Conservation (phyloP, 257 asterid genomes). For the Gynochthodes officinalis region DNA sequence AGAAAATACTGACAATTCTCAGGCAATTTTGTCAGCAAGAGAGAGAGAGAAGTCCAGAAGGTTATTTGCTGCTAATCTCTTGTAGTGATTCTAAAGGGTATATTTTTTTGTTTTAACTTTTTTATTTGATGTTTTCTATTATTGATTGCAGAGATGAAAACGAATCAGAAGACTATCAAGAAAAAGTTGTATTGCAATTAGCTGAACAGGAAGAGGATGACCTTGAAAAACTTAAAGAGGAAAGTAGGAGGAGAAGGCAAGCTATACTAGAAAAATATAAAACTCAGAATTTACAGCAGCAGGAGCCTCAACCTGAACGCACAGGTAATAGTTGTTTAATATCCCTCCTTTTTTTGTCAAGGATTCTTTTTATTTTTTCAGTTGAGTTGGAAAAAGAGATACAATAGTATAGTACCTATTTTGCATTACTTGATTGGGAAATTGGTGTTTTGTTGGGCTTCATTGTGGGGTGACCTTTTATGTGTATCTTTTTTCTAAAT, state of each 20-base stretch:
- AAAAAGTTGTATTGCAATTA: slow-evolving; percentile 60
- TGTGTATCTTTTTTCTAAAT: not conserved
- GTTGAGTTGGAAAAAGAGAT: not conserved
- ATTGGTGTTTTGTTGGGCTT: not conserved
- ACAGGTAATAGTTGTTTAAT: slow-evolving; percentile 22
- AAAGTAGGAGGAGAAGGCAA: slow-evolving; percentile 82
- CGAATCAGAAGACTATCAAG: slow-evolving; percentile 72
- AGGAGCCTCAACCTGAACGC: slow-evolving; percentile 31
- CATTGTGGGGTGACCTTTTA: not conserved
- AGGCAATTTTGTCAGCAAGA: slow-evolving; percentile 30
- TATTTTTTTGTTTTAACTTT: slow-evolving; percentile 12
- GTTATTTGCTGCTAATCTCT: slow-evolving; percentile 33
- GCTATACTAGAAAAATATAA: slow-evolving; percentile 89
- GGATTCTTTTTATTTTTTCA: not conserved
- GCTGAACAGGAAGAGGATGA: slow-evolving; percentile 94
- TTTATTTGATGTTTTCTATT: slow-evolving; percentile 7
- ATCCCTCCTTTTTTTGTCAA: not conserved
- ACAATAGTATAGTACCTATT: not conserved
- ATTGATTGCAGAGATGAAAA: slow-evolving; percentile 60
- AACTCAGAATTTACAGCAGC: slow-evolving; percentile 38
- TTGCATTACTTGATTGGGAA: not conserved
- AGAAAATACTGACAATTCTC: slow-evolving; percentile 28
- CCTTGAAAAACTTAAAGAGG: slow-evolving; percentile 83
- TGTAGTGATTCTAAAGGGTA: slow-evolving; percentile 1
- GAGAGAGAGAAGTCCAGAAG: slow-evolving; percentile 38